Base-by-base conservation (phyloP, 1,284 basidiomycete genomes). In the Leccinum insolens region DNA sequence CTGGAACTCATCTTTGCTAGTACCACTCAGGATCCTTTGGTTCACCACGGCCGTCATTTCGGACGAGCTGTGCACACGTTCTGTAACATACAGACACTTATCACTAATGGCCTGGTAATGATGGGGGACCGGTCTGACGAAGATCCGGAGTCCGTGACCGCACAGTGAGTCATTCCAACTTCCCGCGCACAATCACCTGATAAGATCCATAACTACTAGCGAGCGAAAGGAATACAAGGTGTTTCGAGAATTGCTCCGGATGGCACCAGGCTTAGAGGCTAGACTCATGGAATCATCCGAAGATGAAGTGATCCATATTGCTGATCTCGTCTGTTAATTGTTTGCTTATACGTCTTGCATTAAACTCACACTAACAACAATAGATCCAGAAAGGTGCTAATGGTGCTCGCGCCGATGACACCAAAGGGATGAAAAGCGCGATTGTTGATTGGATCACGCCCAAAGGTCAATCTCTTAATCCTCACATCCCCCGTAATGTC, bases 1-100 rank as follows among this genome's bases (percentile, higher is more conserved):
- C 28, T 39, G 59, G n/a, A 20, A 17, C 59, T 61, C n/a, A 61
- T 15, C 31, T n/a, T 61, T 39, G 59, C 34, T 22, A 61, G 59
- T 17, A 61, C 59, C 11, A 61, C 34, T 11, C 59, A 61, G 12
- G 59, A 61, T 61, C 59, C 59, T 22, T 61, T 61, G 31, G 59
- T 61, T 17, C 59, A 61, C 34, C 59, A 61, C 37, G 59, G 59
- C n/a, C 31, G 34, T 37, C 59, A 61, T 61, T 61, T 61, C 34
- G n/a, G 59, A 31, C n/a, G 34, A 20, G 34, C 59, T n/a, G 59
- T 61, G n/a, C 59, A 8, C 37, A 37, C 34, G 31, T 61, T 61
- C 31, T 61, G 31, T 17, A 61, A 61, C 12, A 14, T 61, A n/a
- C 59, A 61, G 59, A 61, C 59, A 9, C 59, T 61, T n/a, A 61